Percentiles rank a stretch among this genome's conserved stretches.
Evolutionary conservation across 768 basidiomycete species (phyloP).

Genomic region (Tylopilus sp.): DNA sequence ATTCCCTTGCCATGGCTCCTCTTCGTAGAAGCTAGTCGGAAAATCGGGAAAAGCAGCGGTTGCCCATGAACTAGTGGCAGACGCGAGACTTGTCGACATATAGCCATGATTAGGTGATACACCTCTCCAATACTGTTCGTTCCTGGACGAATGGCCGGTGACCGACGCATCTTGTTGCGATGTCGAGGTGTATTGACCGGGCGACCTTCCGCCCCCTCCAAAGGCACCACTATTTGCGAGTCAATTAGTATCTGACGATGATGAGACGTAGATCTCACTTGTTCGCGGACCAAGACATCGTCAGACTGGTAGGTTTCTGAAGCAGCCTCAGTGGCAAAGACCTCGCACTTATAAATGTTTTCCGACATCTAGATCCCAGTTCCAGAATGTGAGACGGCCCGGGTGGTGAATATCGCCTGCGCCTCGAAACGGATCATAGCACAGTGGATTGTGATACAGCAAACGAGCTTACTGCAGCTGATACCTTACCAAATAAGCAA

Average conservation of each 20-base stretch:
- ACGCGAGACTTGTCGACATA: not conserved
- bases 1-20: not conserved
- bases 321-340: not conserved
- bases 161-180: conserved; percentile 1
- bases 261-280: conserved; percentile 8
- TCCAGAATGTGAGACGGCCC: conserved; percentile 11
- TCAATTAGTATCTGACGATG: not conserved
- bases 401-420: conserved; percentile 2
- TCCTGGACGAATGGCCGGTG: not conserved
- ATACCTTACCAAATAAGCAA: not conserved
- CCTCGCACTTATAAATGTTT: conserved; percentile 7
- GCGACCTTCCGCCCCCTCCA: not conserved
- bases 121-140: not conserved
- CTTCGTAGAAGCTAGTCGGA: not conserved
- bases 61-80: conserved; percentile 3
- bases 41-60: no score
- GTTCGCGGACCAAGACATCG: conserved; percentile 8
- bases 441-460: conserved; percentile 15
- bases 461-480: not conserved
- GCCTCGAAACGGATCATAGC: conserved; percentile 7
- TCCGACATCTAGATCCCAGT: not conserved
- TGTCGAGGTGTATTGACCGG: not conserved
- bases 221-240: not conserved
- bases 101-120: not conserved
- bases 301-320: not conserved